Base-by-base conservation (phyloP, 768 basidiomycete species). In the Lactarius psammicola region DNA sequence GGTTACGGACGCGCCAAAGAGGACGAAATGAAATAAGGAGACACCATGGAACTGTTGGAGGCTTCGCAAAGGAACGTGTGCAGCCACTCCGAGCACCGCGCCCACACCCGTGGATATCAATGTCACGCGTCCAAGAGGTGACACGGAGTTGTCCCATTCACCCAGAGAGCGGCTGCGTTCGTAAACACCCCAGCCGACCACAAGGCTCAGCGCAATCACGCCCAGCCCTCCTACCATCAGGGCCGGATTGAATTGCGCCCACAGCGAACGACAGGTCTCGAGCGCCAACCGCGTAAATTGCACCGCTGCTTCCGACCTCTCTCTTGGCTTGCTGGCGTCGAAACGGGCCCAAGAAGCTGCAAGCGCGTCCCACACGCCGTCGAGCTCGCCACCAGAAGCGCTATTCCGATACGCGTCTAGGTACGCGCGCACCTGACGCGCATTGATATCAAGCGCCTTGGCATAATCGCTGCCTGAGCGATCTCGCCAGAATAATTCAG, bases 171-270 rank as follows among this genome's bases (percentile, higher is more conserved):
- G 78, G 64, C 89, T 76, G 40, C 80, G 79, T 28, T 73, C 71
- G 74, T 86, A 92, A 0, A 89, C 69, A 0, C 80, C 77, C 80
- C 84, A 85, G 1, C 82, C 77, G 0, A 87, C 82, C 7, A 85
- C 71, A 0, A 87, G 74, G 36, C 86, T 80, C 28, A 87, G 74
- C 0, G 78, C 79, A 33, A 95, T 80, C 30, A 92, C 75, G 0
- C 75, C 70, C 11, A 96, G 75, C 0, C 96, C 97, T 31, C 89
- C 78, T 4, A 78, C 75, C 82, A 98, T 98, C 17, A 92, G 79
- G 1, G 84, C 71, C 3, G 88, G 79, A 69, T 94, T 92, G 80
- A 99, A 98, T 72, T 93, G 92, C 1, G 97, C 96, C 97, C 97
- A 99, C 62, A 98, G 85, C 15, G 83, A 76, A 8, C 95, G 88